A percentile compares a stretch with the other conserved stretches of the same genome.
Evolutionary conservation across 2,329 filamentous ascomycete species (phyloP).

Genomic region (Cladosporium velox): DNA sequence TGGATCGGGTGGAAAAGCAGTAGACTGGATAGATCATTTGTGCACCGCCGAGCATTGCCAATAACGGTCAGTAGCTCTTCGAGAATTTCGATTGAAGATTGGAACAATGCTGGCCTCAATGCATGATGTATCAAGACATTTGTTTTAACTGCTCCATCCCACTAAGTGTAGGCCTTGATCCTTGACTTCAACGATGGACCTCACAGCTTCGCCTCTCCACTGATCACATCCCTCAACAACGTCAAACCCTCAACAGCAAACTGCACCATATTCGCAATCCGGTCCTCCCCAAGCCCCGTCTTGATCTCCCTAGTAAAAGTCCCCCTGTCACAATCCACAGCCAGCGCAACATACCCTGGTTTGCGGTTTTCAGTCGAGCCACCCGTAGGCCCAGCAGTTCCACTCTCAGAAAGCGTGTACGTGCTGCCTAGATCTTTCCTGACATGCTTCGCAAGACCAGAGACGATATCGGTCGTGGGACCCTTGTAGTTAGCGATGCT

Average conservation of each 20-base stretch:
- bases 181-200: neutral
- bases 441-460: conserved; percentile 58
- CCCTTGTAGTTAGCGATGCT: conserved; percentile 58
- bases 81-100: too few relatives aligned
- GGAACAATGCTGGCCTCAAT: neutral
- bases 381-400: conserved; percentile 65
- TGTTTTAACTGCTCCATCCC: too few relatives aligned
- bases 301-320: conserved; percentile 57
- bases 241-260: conserved; percentile 62
- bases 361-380: conserved; percentile 58
- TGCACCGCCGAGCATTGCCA: too few relatives aligned
- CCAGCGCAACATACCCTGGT: conserved; percentile 65
- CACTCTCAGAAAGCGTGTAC: conserved; percentile 61
- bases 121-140: too few relatives aligned
- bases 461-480: conserved; percentile 60
- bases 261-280: conserved; percentile 63
- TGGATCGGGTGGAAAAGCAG: too few relatives aligned
- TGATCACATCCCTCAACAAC: conserved; percentile 59
- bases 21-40: too few relatives aligned
- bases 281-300: conserved; percentile 55
- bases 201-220: conserved; percentile 43
- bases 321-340: conserved; percentile 57
- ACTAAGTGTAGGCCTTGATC: neutral
- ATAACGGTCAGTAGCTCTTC: too few relatives aligned
- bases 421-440: conserved; percentile 57